Evolutionary conservation across 1,284 basidiomycete species (phyloP).

Genomic region (Trichosporon sp.): DNA sequence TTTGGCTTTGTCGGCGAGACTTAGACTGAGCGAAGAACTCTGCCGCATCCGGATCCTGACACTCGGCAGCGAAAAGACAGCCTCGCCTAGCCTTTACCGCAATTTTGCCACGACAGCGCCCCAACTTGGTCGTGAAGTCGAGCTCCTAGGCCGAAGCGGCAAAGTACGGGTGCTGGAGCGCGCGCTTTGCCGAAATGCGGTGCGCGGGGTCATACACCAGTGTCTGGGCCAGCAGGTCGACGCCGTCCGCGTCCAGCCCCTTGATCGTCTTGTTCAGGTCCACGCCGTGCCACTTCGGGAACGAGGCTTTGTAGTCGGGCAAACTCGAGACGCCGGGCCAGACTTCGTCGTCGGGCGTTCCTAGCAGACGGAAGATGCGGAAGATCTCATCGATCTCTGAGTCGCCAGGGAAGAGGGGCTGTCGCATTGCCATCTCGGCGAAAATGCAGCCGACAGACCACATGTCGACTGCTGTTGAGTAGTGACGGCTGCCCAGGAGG

Average conservation of each 20-base stretch:
- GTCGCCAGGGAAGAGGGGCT: slow-evolving; percentile 93
- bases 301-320: slow-evolving; percentile 94
- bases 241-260: slow-evolving; percentile 62
- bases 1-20: too few species aligned
- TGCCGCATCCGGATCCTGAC: too few species aligned
- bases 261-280: slow-evolving; percentile 64
- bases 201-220: slow-evolving; percentile 89
- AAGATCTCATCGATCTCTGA: slow-evolving; percentile 99
- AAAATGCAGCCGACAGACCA: slow-evolving; percentile 99
- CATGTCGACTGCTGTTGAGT: slow-evolving; percentile 97
- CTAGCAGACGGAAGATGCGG: slow-evolving; percentile 92
- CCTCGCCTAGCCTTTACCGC: too few species aligned
- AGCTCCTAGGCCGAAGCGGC: slow-evolving; percentile 8
- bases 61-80: too few species aligned
- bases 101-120: too few species aligned
- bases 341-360: slow-evolving; percentile 84
- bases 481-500: slow-evolving; percentile 90
- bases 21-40: too few species aligned
- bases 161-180: slow-evolving; percentile 77
- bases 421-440: slow-evolving; percentile 75
- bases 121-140: too few species aligned
- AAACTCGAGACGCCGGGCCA: slow-evolving; percentile 89
- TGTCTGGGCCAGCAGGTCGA: slow-evolving; percentile 75
- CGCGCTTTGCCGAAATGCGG: slow-evolving; percentile 90
- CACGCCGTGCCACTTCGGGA: slow-evolving; percentile 77